These are phyloP conservation scores for Daldinia caldariorum DNA, from an alignment of 495 filamentous ascomycete species.

Conservation along the genomic window DNA sequence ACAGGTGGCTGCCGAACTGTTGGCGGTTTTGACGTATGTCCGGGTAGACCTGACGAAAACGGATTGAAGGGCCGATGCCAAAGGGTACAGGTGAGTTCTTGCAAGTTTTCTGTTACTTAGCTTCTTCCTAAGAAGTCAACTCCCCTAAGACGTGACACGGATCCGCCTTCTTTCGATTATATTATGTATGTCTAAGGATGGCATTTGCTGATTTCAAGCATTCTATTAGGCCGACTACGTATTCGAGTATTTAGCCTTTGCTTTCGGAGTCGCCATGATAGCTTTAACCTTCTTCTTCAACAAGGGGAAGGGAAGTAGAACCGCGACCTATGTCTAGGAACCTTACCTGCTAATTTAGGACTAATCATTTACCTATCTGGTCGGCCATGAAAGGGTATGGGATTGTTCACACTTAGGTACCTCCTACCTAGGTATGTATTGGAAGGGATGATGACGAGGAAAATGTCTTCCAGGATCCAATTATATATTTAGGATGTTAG, in stretches of 20 bases:
- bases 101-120: neutral
- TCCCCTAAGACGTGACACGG: neutral
- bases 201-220: neutral
- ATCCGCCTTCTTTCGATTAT: neutral
- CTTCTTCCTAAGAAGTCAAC: neutral
- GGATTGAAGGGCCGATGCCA: slow-evolving; percentile 46
- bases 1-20: slow-evolving; percentile 48
- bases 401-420: no score
- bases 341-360: neutral
- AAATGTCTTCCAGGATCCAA: no score
- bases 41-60: slow-evolving; percentile 19
- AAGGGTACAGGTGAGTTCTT: slow-evolving; percentile 35
- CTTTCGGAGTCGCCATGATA: slow-evolving; percentile 40
- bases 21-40: slow-evolving; percentile 24
- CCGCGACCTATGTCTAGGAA: neutral
- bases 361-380: neutral
- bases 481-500: no score
- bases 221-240: slow-evolving; percentile 44
- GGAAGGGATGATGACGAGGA: no score
- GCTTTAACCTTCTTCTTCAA: slow-evolving; percentile 5
- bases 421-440: no score
- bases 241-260: slow-evolving; percentile 51
- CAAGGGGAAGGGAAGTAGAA: neutral
- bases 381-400: no score
- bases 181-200: neutral